Evolutionary conservation across 1,139 yeast species (phyloP).

Genomic region (Debaryomyces sp.): DNA sequence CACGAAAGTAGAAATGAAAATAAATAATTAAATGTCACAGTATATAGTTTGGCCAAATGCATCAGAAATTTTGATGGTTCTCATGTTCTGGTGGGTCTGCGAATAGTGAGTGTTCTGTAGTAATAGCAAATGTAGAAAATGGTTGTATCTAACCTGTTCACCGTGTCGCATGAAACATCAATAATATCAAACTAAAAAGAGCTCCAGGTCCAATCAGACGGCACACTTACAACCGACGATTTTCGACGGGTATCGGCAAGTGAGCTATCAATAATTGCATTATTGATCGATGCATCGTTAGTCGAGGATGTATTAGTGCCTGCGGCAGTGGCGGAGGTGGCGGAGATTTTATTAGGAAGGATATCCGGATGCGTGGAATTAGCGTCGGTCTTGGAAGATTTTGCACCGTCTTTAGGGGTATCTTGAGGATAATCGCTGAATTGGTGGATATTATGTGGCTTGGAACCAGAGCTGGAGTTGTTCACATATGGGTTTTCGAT

Average conservation of each 20-base stretch:
- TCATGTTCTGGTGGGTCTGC: background rate
- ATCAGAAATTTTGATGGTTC: background rate
- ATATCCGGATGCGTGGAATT: background rate
- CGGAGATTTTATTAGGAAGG: background rate
- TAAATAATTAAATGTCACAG: background rate
- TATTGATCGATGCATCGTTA: background rate
- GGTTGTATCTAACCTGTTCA: background rate
- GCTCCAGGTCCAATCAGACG: slow-evolving; percentile 52
- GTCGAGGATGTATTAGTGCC: background rate
- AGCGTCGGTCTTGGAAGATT: background rate
- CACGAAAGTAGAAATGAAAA: background rate
- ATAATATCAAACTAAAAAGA: slow-evolving; percentile 30
- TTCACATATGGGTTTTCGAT: slow-evolving; percentile 43
- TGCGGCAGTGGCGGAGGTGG: background rate
- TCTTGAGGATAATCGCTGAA: background rate
- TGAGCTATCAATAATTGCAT: background rate
- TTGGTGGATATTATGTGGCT: background rate
- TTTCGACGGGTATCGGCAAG: slow-evolving; percentile 11
- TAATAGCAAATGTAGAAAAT: background rate
- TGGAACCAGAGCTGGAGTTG: slow-evolving; percentile 1
- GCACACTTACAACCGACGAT: slow-evolving; percentile 25
- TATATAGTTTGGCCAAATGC: background rate
- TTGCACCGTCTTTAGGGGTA: background rate
- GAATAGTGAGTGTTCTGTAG: background rate
- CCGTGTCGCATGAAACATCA: background rate